Conservation (phyloP, 73 alveolate species). For the Urostyla sp. region DNA sequence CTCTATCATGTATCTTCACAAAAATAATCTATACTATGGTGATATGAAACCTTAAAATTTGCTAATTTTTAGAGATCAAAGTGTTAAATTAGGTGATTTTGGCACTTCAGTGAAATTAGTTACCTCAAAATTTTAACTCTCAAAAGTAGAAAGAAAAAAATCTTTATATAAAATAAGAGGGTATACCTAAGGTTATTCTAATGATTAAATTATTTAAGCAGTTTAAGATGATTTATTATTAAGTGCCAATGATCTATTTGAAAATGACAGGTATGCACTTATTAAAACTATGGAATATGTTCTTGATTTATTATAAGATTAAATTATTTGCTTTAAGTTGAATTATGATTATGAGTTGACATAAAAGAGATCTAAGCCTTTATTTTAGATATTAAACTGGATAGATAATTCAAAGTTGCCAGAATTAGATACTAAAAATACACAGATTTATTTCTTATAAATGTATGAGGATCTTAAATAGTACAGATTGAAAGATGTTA, state of each 20-base stretch:
- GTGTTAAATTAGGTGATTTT: constrained; percentile 46
- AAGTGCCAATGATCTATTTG: neutral
- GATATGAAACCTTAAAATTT: constrained; percentile 56
- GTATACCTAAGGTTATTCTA: neutral
- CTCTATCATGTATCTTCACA: constrained; percentile 14
- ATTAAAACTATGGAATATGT: neutral
- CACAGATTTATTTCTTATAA: neutral
- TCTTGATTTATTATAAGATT: no score
- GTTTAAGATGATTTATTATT: neutral
- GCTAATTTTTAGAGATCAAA: constrained; percentile 38
- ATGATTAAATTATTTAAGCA: neutral
- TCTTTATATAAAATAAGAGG: constrained; percentile 4
- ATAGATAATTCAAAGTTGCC: neutral
- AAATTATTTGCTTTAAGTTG: no score
- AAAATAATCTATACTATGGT: constrained; percentile 41
- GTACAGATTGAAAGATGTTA: neutral
- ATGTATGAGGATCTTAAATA: neutral
- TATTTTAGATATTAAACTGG: no score
- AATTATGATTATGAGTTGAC: no score
- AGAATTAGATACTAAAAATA: neutral
- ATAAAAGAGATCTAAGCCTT: no score
- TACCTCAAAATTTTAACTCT: neutral
- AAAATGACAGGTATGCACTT: constrained; percentile 7
- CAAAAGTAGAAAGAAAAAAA: constrained; percentile 7
- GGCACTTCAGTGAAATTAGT: constrained; percentile 34